These are phyloP conservation scores for Melastoma candidum DNA, from an alignment of 441 rosid genomes.

Conservation along the genomic window DNA sequence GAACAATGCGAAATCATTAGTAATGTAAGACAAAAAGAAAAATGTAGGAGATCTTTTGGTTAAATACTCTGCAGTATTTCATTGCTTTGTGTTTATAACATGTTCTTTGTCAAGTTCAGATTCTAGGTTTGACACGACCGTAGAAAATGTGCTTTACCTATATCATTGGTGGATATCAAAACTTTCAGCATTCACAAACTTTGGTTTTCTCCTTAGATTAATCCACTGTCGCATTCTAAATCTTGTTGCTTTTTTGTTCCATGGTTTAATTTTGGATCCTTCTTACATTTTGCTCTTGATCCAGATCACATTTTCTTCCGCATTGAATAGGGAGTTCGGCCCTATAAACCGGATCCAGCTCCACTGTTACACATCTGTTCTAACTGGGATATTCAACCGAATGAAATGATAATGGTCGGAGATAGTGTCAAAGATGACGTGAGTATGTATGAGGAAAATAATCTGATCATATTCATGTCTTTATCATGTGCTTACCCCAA, in stretches of 20 bases:
- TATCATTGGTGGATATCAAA: no score
- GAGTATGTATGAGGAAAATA: conserved; percentile 13
- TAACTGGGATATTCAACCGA: conserved; percentile 63
- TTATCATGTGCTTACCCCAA: conserved; percentile 40
- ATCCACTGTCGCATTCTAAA: not conserved
- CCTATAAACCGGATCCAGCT: conserved; percentile 86
- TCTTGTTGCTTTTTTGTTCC: conserved; percentile 3
- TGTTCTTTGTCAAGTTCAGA: no score
- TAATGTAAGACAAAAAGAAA: not conserved
- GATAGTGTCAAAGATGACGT: conserved; percentile 97
- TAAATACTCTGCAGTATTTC: no score
- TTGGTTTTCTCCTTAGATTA: no score
- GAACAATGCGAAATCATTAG: not conserved
- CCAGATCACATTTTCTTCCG: conserved; percentile 70
- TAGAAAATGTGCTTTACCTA: no score
- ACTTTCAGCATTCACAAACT: no score
- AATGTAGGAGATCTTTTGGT: no score
- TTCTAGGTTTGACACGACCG: no score
- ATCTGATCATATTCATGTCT: not conserved
- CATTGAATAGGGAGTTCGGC: conserved; percentile 93
- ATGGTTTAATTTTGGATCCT: no score
- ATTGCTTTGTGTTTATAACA: no score
- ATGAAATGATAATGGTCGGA: conserved; percentile 89
- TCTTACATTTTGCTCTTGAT: not conserved
- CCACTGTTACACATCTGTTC: conserved; percentile 86